A percentile compares a stretch with the other conserved stretches of the same genome.
Conservation (phyloP, 176 grass and related monocot species). For the Zizania latifolia region DNA sequence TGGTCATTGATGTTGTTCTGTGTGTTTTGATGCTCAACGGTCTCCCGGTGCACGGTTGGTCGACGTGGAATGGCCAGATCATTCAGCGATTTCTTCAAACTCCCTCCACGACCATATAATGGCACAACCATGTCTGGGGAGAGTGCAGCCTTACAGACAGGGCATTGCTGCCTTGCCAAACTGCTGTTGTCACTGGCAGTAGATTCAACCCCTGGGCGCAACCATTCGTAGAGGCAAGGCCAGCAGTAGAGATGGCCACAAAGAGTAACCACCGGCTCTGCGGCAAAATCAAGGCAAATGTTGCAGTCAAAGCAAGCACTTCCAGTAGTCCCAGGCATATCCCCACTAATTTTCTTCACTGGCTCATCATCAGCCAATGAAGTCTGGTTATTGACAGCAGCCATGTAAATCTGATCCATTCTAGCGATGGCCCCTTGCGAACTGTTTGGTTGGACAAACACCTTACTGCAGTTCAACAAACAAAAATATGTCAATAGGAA, state of each 20-base stretch:
- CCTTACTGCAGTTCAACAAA: conserved; percentile 25
- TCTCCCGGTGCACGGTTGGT: conserved; percentile 33
- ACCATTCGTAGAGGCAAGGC: conserved; percentile 90
- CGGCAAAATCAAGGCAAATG: conserved; percentile 80
- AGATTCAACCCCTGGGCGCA: conserved; percentile 36
- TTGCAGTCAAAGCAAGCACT: conserved; percentile 70
- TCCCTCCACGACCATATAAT: conserved; percentile 65
- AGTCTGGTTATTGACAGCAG: conserved; percentile 22
- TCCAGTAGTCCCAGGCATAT: conserved; percentile 20
- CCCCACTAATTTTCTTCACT: conserved; percentile 35
- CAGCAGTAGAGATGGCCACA: conserved; percentile 99
- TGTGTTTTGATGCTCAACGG: conserved; percentile 33
- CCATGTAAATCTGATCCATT: conserved; percentile 31
- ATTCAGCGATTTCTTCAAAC: conserved; percentile 29
- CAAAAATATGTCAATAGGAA: conserved; percentile 1
- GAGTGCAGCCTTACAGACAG: conserved; percentile 70
- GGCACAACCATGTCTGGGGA: conserved; percentile 61
- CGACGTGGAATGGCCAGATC: neutral
- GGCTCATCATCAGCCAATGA: conserved; percentile 25
- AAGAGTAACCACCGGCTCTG: conserved; percentile 76
- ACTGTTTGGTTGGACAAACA: neutral
- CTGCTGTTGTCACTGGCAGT: conserved; percentile 24
- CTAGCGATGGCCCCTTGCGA: conserved; percentile 2
- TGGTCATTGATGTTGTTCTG: conserved; percentile 13
- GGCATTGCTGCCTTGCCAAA: conserved; percentile 46